These are phyloP conservation scores for Podaxis sp. DNA, from an alignment of 768 basidiomycete species.

Conservation along the genomic window DNA sequence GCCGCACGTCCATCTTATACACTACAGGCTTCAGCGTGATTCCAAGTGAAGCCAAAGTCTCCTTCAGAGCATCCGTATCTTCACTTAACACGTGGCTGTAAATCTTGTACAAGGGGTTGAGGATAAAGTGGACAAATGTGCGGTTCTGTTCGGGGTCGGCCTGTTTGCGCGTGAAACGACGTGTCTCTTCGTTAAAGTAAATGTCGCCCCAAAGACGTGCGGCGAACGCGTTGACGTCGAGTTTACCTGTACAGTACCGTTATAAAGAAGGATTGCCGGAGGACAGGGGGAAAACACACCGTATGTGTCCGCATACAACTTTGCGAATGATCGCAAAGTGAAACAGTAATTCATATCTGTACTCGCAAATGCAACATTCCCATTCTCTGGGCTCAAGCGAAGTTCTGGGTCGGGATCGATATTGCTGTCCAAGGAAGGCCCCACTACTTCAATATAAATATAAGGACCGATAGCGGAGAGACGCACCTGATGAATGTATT, in stretches of 20 bases:
- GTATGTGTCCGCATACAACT: slow-evolving; percentile 94
- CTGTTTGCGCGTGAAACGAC: slow-evolving; percentile 89
- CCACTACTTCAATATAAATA: slow-evolving; percentile 1
- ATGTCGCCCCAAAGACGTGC: slow-evolving; percentile 97
- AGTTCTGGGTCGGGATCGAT: slow-evolving; percentile 89
- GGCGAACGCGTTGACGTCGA: slow-evolving; percentile 87
- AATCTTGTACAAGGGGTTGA: slow-evolving; percentile 96
- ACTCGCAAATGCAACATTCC: slow-evolving; percentile 97
- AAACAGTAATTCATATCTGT: slow-evolving; percentile 99
- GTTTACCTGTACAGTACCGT: slow-evolving; percentile 46
- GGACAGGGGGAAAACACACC: slow-evolving; percentile 43
- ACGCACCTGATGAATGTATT: slow-evolving; percentile 91
- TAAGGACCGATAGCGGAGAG: not conserved
- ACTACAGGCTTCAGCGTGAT: slow-evolving; percentile 89
- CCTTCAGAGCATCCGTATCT: slow-evolving; percentile 84
- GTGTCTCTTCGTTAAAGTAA: slow-evolving; percentile 81
- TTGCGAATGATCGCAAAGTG: slow-evolving; percentile 89
- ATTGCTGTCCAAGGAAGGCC: slow-evolving; percentile 38
- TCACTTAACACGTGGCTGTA: slow-evolving; percentile 95
- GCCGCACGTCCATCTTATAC: slow-evolving; percentile 99
- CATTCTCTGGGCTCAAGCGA: slow-evolving; percentile 89
- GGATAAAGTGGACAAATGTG: slow-evolving; percentile 93
- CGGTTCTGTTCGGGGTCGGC: slow-evolving; percentile 76
- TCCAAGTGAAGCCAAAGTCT: slow-evolving; percentile 72
- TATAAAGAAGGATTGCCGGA: not conserved